Conservation (phyloP, 371 early-diverging fungal genomes). For the Blakeslea trispora region DNA sequence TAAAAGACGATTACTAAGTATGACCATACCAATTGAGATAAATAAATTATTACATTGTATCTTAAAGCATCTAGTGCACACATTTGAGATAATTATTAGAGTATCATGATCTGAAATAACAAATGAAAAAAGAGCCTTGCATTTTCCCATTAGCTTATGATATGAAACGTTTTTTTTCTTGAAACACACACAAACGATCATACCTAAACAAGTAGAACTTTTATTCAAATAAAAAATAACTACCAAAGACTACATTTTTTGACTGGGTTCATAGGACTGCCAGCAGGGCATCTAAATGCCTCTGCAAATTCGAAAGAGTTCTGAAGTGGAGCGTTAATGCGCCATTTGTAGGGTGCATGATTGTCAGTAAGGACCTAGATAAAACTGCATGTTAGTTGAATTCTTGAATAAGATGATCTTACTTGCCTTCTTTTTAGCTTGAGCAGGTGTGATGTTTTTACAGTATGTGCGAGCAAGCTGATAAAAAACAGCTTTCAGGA, state of each 20-base stretch:
- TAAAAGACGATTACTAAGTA: background rate
- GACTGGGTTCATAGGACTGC: slow-evolving; percentile 58
- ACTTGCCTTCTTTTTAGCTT: slow-evolving; percentile 36
- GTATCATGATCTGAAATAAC: too few species aligned
- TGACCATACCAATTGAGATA: too few species aligned
- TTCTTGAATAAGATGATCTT: background rate
- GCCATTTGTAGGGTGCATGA: slow-evolving; percentile 57
- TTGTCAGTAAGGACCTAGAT: slow-evolving; percentile 44
- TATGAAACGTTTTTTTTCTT: too few species aligned
- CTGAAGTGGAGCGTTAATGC: slow-evolving; percentile 64
- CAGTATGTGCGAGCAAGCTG: slow-evolving; percentile 59
- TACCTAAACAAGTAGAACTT: too few species aligned
- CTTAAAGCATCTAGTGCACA: too few species aligned
- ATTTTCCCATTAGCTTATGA: too few species aligned
- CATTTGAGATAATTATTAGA: too few species aligned
- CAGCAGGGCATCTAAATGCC: slow-evolving; percentile 60
- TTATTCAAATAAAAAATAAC: too few species aligned
- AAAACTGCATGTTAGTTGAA: background rate
- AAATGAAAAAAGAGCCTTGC: too few species aligned
- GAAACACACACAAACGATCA: too few species aligned
- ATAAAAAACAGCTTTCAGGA: too few species aligned
- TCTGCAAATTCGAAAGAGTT: slow-evolving; percentile 65
- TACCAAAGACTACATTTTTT: slow-evolving; percentile 58
- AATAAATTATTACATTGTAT: too few species aligned
- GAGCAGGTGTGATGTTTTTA: slow-evolving; percentile 25